phyloP scores from a whole-genome alignment of 2,329 filamentous ascomycete genomes.

The Dothistroma pini region DNA sequence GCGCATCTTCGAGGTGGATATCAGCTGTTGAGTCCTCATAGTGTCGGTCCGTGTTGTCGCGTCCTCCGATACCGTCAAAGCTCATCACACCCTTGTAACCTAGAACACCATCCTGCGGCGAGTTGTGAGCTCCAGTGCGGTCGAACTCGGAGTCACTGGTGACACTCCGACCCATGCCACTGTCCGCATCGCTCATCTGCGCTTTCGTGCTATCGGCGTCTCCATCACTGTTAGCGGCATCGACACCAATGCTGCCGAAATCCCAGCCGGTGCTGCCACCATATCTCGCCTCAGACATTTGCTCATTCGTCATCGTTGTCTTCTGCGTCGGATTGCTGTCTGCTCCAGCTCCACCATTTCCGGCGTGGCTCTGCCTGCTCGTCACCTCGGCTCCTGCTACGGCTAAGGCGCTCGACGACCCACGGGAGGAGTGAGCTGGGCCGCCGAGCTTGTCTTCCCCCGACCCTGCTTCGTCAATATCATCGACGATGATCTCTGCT shows the following conservation, averaged over 20 bases:
- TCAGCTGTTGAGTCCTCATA: not conserved
- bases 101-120: not conserved
- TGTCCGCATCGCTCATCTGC: not conserved
- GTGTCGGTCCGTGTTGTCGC: not conserved
- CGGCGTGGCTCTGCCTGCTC: conserved; percentile 16
- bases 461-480: conserved; percentile 48
- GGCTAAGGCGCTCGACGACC: conserved; percentile 87
- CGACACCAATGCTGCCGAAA: not conserved
- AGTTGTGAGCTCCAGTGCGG: conserved; percentile 1
- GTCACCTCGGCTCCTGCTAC: conserved; percentile 55
- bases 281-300: not conserved
- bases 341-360: conserved; percentile 26
- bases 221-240: not conserved
- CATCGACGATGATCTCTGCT: conserved; percentile 43
- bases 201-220: conserved; percentile 1
- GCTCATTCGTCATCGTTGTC: conserved; percentile 20
- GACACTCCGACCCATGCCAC: not conserved
- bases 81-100: not conserved
- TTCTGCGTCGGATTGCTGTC: conserved; percentile 28
- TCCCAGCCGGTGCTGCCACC: not conserved
- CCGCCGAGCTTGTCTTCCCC: conserved; percentile 86
- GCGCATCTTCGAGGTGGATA: not conserved
- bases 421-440: conserved; percentile 64
- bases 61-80: not conserved
- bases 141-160: not conserved